Conservation (phyloP, 345 rosid genomes). For the Corymbia maculata region DNA sequence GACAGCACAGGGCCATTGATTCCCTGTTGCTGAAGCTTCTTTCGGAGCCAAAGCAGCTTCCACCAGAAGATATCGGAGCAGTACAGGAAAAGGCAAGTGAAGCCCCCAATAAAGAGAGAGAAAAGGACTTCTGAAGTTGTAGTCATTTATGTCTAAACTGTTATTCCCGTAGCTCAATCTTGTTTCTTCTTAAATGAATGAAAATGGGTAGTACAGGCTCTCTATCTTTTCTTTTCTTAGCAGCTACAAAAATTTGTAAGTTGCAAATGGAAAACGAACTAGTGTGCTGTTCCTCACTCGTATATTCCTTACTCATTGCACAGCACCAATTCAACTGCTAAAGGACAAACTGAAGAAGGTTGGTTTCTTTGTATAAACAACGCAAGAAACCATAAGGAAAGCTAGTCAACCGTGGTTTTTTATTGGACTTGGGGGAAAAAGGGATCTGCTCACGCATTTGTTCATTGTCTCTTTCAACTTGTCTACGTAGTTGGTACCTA, state of each 20-base stretch:
- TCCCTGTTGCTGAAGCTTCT: conserved; percentile 6
- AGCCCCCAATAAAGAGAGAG: neutral
- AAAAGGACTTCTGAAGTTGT: neutral
- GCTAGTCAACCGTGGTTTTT: neutral
- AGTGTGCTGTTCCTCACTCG: neutral
- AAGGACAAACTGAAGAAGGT: neutral
- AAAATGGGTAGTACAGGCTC: neutral
- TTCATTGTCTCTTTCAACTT: too few species aligned
- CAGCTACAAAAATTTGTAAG: neutral
- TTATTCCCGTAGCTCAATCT: neutral
- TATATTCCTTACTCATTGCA: neutral
- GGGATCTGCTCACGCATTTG: neutral
- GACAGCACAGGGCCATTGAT: conserved; percentile 3
- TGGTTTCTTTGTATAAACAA: neutral
- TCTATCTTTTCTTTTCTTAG: neutral
- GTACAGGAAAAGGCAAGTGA: neutral
- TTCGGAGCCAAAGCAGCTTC: neutral
- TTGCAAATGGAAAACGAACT: neutral
- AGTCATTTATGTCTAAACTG: neutral
- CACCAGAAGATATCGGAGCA: neutral
- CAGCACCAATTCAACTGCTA: neutral
- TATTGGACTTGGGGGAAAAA: neutral
- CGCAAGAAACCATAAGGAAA: neutral
- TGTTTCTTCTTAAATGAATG: neutral
- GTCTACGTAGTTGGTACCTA: neutral